phyloP scores from a whole-genome alignment of 2,329 filamentous ascomycete genomes.

The Fusarium sp. region DNA sequence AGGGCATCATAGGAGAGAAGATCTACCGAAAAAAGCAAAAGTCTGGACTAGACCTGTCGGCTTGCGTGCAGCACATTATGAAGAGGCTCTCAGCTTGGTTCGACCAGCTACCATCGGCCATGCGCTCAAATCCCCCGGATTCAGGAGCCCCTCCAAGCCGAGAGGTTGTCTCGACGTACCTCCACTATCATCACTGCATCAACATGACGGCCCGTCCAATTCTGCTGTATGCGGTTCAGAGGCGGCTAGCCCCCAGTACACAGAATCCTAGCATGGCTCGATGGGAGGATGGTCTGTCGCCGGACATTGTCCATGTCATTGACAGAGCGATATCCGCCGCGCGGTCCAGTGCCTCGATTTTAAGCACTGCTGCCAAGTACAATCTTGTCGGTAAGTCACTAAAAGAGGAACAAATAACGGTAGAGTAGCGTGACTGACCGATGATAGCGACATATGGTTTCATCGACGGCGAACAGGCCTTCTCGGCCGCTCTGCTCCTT shows the following conservation, averaged over 20 bases:
- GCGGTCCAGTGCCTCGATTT: not conserved
- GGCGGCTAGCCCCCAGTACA: not conserved
- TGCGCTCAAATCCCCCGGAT: not conserved
- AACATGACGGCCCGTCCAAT: not conserved
- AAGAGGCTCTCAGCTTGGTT: not conserved
- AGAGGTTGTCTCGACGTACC: not conserved
- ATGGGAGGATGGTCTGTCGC: not conserved
- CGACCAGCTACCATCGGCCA: not conserved
- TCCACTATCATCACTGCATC: not conserved
- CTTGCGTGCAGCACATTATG: not conserved
- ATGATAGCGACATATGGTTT: not conserved
- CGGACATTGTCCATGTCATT: not conserved
- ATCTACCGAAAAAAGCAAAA: not conserved
- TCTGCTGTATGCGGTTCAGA: not conserved
- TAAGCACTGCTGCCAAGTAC: not conserved
- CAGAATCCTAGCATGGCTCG: not conserved
- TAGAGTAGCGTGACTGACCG: not conserved
- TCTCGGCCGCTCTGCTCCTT: not conserved
- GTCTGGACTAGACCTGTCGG: not conserved
- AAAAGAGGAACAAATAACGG: fast-evolving
- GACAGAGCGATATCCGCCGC: not conserved
- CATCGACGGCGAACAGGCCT: not conserved
- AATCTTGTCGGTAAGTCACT: not conserved
- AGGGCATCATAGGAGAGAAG: not conserved
- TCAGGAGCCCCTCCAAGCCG: not conserved